Conservation (phyloP, 2,329 filamentous ascomycete species). For the Alternaria solani region DNA sequence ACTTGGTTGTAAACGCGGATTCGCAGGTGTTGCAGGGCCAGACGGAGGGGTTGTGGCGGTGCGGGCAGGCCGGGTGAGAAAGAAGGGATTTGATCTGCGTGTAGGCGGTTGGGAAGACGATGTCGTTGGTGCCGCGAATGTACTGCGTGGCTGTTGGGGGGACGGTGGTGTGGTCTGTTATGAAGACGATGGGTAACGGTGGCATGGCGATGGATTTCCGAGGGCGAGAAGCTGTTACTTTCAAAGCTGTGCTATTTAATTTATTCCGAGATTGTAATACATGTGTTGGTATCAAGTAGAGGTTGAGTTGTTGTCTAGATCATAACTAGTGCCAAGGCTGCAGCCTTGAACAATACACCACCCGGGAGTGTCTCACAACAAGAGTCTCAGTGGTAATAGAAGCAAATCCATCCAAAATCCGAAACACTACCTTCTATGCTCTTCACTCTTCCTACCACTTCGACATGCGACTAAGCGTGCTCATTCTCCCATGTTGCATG, state of each 20-base stretch:
- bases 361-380: not conserved
- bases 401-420: not conserved
- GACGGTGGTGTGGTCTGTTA: constrained; percentile 4
- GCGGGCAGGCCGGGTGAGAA: constrained; percentile 4
- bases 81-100: constrained; percentile 21
- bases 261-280: not conserved
- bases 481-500: constrained; percentile 73
- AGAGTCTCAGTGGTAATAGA: not conserved
- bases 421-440: not conserved
- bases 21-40: constrained; percentile 21
- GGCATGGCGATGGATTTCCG: not conserved
- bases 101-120: constrained; percentile 17
- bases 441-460: constrained; percentile 55
- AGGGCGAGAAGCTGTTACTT: not conserved
- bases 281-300: not conserved
- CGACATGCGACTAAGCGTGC: constrained; percentile 72
- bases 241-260: not conserved
- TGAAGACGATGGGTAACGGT: not conserved
- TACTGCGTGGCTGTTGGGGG: not conserved
- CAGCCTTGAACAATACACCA: not conserved
- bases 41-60: not conserved
- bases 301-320: not conserved
- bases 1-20: constrained; percentile 10
- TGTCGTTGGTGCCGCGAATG: not conserved
- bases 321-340: constrained; percentile 13